Conservation (phyloP, 805 yeast species). For the Spathaspora girioi region DNA sequence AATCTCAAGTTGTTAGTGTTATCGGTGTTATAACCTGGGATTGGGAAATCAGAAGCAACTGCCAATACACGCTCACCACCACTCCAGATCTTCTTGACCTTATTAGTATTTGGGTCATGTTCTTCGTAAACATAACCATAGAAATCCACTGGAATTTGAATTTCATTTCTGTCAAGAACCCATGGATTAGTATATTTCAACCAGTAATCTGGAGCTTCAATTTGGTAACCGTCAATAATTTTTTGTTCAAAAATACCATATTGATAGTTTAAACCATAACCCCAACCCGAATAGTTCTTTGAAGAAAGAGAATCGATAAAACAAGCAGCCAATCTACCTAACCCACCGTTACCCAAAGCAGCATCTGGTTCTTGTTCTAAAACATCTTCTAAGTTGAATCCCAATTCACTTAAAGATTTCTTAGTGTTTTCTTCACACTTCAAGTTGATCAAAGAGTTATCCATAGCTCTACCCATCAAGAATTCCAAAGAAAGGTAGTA, state of each 20-base stretch:
- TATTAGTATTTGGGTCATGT: slow-evolving; percentile 51
- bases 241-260: slow-evolving; percentile 91
- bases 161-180: slow-evolving; percentile 86
- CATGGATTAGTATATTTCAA: slow-evolving; percentile 84
- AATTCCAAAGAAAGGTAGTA: slow-evolving; percentile 86
- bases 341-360: slow-evolving; percentile 92
- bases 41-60: slow-evolving; percentile 86
- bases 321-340: slow-evolving; percentile 93
- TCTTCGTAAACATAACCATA: slow-evolving; percentile 73
- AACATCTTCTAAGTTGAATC: slow-evolving; percentile 84
- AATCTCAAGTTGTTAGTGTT: slow-evolving; percentile 86
- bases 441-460: slow-evolving; percentile 85
- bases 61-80: slow-evolving; percentile 91
- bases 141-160: slow-evolving; percentile 85
- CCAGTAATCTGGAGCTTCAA: slow-evolving; percentile 95
- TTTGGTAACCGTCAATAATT: slow-evolving; percentile 89
- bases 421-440: slow-evolving; percentile 58
- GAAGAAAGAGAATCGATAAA: slow-evolving; percentile 86
- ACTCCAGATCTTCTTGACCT: slow-evolving; percentile 64
- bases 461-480: slow-evolving; percentile 92
- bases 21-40: slow-evolving; percentile 81
- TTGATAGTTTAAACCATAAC: slow-evolving; percentile 89
- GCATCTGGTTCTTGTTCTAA: slow-evolving; percentile 89
- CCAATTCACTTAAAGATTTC: slow-evolving; percentile 55
- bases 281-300: slow-evolving; percentile 92